Base-by-base conservation (phyloP, 805 yeast genomes). In the Yamadazyma paraphyllophila region DNA sequence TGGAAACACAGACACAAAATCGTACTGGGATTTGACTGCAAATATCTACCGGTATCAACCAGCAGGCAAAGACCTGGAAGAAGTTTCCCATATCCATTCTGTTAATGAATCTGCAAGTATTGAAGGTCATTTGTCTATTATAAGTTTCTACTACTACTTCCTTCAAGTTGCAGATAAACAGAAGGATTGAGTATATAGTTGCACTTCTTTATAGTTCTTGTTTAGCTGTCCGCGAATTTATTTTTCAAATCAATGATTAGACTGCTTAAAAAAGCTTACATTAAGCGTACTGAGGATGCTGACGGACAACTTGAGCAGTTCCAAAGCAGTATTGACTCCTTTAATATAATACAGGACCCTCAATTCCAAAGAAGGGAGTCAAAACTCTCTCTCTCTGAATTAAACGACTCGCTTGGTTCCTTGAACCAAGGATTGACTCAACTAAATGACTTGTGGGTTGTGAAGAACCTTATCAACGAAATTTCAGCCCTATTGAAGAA, bases 1-100 rank as follows among this genome's bases (percentile, higher is more conserved):
- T 7, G 76, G 73, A 3, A 69, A 69, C 49, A 70, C 76, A 3
- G 76, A 71, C 52, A 71, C 76, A 9, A 65, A 62, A 45, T 55
- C 63, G 20, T 71, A 71, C 54, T 71, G 76, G 76, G 63, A 61
- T 16, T 63, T 71, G 53, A 62, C 72, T 4, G 51, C 55, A 43
- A 60, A 69, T 50, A 71, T 71, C 43, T 71, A 49, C 52, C 60
- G 76, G 38, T 70, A 64, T 47, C 46, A 44, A 4, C 70, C 71
- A 2, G 47, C 39, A n/a, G 41, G 48, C 12, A 53, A 56, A 43
- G 34, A 46, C 15, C 51, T 56, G 44, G 37, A 48, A 14, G 46
- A 56, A 29, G 48, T 35, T 10, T 66, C 60, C 12, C 46, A 49
- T 25, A 55, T 65, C 15, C 76, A 71, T 50, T 64, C 73, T 7